These are phyloP conservation scores for Lichtheimia corymbifera DNA, from an alignment of 371 early-diverging fungal genomes.

Conservation along the genomic window DNA sequence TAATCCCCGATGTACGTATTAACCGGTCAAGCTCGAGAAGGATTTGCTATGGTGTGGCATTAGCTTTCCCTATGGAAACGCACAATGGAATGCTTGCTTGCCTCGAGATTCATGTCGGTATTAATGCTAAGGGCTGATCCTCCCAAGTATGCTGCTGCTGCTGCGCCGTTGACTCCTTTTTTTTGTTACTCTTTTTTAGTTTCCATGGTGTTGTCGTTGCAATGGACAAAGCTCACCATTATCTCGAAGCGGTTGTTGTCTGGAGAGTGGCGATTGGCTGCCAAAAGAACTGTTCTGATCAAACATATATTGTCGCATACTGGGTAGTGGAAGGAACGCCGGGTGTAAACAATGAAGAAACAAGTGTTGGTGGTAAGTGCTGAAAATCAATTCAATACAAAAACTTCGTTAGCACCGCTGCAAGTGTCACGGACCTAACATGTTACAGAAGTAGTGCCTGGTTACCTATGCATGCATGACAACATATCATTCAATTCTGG, in stretches of 20 bases:
- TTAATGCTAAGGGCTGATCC: conserved; percentile 9
- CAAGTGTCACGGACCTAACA: conserved; percentile 2
- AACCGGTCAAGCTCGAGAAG: conserved; percentile 78
- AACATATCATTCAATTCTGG: background rate
- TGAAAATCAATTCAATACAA: background rate
- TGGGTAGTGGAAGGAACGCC: background rate
- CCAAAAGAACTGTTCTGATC: conserved; percentile 11
- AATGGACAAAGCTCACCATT: background rate
- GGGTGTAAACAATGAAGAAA: background rate
- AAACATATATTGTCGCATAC: conserved; percentile 12
- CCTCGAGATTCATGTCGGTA: conserved; percentile 12
- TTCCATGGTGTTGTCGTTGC: background rate
- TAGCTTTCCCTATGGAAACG: background rate
- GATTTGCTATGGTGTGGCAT: conserved; percentile 41
- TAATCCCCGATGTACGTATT: conserved; percentile 57
- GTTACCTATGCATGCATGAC: conserved; percentile 7
- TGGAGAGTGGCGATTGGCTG: conserved; percentile 1
- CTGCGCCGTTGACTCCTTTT: background rate
- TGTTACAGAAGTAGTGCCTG: background rate
- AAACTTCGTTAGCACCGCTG: background rate
- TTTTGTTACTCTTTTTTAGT: background rate
- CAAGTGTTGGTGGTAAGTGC: background rate
- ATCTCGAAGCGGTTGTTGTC: conserved; percentile 3
- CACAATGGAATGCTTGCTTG: background rate
- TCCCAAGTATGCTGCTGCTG: conserved; percentile 4